Conservation (phyloP, 805 yeast genomes). For the Myxozyma melibiosi region DNA sequence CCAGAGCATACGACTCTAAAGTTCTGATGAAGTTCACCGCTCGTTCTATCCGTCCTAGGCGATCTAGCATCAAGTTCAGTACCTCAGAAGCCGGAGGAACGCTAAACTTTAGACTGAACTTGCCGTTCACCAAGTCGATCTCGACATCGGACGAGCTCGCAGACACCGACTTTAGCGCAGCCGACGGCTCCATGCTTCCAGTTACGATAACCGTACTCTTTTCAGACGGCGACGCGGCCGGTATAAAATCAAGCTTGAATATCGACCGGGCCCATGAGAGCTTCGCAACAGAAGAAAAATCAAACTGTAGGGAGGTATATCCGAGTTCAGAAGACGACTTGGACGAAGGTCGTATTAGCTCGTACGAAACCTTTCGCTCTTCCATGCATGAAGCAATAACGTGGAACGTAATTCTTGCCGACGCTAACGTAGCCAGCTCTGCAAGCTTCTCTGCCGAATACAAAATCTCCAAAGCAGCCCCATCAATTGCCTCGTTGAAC, state of each 20-base stretch:
- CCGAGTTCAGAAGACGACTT: constrained; percentile 1
- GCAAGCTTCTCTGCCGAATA: constrained; percentile 21
- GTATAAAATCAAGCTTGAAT: constrained; percentile 24
- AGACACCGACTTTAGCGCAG: constrained; percentile 23
- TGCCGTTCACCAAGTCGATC: constrained; percentile 27
- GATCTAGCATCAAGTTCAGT: constrained; percentile 35
- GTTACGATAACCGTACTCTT: constrained; percentile 13
- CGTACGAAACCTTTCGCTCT: constrained; percentile 18
- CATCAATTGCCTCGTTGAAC: constrained; percentile 24
- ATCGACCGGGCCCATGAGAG: constrained; percentile 30
- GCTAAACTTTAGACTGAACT: constrained; percentile 19
- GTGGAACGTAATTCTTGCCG: constrained; percentile 27
- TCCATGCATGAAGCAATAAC: constrained; percentile 20
- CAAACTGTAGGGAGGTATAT: constrained; percentile 23
- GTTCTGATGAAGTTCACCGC: constrained; percentile 40
- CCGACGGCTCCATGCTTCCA: constrained; percentile 19
- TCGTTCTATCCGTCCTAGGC: constrained; percentile 38
- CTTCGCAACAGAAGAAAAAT: constrained; percentile 17
- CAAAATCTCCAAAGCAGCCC: constrained; percentile 16
- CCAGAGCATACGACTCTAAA: constrained; percentile 37
- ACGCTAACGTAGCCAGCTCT: constrained; percentile 14
- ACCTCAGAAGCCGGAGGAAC: constrained; percentile 32
- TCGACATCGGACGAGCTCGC: constrained; percentile 19
- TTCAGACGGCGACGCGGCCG: constrained; percentile 2
- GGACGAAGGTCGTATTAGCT: constrained; percentile 3